Base-by-base conservation (phyloP, 352 stramenopile genomes). In the Elongisporangium undulatum region DNA sequence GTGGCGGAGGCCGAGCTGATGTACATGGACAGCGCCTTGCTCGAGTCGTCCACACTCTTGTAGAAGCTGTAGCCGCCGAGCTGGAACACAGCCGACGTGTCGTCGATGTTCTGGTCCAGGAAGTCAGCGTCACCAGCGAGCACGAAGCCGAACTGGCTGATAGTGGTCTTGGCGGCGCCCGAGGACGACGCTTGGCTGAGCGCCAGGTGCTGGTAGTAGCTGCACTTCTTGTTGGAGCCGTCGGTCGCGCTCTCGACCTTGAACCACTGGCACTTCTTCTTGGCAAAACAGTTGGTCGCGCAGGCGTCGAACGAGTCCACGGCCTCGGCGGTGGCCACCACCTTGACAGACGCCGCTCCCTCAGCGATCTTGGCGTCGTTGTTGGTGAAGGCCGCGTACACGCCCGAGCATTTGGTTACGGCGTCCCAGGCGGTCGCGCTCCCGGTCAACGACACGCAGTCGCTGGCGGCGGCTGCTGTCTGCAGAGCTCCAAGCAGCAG, bases 241-340 rank as follows among this genome's bases (percentile, higher is more conserved):
- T 62, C 55, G 22, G 51, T 51, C 34, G 45, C 55, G 61, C 56
- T 59, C 24, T 29, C 50, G 52, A 72, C 49, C 58, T 68, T 72
- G 55, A 75, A 75, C 57, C 59, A 75, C 51, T 75, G 64, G 56
- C 68, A 75, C 21, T 72, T 69, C 26, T 65, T 69, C 54, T 59
- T 59, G 52, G 59, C 29, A 49, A 72, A 67, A 55, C 68, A 75
- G 23, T 65, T 72, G 38, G 54, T 59, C 16, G 68, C 68, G 51
- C 68, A 75, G 6, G 59, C 63, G 10, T 74, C 63, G n/a, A 71
- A 26, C 5, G 59, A 59, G 4, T 53, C 34, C 8, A 71, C 63
- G 3, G 56, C 50, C 23, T 45, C 38, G 0, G 59, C 45, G 3
- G 56, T 66, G 34, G 50, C 54, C 26, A 41, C 26, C n/a, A 62